These are phyloP conservation scores for Suhomyces taliae DNA, from an alignment of 1,139 yeast genomes.

Conservation along the genomic window DNA sequence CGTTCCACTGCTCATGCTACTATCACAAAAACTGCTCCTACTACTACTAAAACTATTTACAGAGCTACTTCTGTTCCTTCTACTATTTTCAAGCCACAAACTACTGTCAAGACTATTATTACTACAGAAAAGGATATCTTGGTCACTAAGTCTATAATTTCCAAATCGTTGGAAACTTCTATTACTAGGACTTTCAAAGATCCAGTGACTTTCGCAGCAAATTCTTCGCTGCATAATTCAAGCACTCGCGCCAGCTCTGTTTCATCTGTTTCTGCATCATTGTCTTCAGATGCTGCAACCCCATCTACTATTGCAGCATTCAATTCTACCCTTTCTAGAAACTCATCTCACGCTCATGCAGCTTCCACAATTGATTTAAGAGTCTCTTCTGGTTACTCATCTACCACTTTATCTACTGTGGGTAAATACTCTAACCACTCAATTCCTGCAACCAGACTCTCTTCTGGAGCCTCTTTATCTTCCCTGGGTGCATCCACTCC, in stretches of 20 bases:
- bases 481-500: slow-evolving; percentile 2
- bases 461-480: neutral
- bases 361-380: slow-evolving; percentile 15
- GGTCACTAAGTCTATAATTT: slow-evolving; percentile 22
- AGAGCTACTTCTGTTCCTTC: slow-evolving; percentile 25
- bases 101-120: slow-evolving; percentile 20
- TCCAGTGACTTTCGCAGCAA: slow-evolving; percentile 6
- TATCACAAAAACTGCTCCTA: slow-evolving; percentile 21
- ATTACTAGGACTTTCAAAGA: slow-evolving; percentile 11
- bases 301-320: neutral
- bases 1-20: slow-evolving; percentile 5
- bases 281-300: neutral
- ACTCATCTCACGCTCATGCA: neutral
- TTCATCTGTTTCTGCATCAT: too few species aligned
- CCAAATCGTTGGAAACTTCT: slow-evolving; percentile 13
- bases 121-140: slow-evolving; percentile 30
- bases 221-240: neutral
- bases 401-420: neutral
- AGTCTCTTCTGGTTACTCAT: slow-evolving; percentile 3
- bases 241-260: too few species aligned
- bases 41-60: slow-evolving; percentile 29
- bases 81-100: slow-evolving; percentile 19
- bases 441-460: neutral
- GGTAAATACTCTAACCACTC: slow-evolving; percentile 1
- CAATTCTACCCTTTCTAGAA: neutral